Evolutionary conservation across 805 yeast species (phyloP).

Genomic region (Kluyveromyces dobzhanskii): DNA sequence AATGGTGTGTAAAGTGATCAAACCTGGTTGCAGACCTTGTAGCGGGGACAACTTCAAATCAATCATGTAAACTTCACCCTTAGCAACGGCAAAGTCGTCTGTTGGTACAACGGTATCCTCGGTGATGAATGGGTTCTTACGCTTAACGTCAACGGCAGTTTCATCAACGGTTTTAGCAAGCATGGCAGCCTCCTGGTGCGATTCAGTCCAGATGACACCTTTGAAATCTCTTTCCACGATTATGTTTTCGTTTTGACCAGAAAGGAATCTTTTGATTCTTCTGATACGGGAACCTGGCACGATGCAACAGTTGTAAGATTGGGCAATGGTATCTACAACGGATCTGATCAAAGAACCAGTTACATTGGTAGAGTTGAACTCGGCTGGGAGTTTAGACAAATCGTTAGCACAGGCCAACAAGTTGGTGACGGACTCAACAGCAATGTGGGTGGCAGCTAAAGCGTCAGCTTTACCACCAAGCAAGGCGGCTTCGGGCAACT

Average conservation of each 20-base stretch:
- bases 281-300: conserved; percentile 92
- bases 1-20: conserved; percentile 57
- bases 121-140: conserved; percentile 31
- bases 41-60: conserved; percentile 77
- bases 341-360: conserved; percentile 64
- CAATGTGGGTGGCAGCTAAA: conserved; percentile 78
- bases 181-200: conserved; percentile 55
- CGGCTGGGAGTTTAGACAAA: conserved; percentile 62
- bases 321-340: conserved; percentile 83
- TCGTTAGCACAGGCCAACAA: conserved; percentile 64
- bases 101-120: conserved; percentile 57
- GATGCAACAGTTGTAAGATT: conserved; percentile 69
- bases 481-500: conserved; percentile 65
- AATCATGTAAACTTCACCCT: conserved; percentile 82
- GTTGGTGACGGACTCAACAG: conserved; percentile 76
- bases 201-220: conserved; percentile 84
- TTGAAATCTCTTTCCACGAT: conserved; percentile 89
- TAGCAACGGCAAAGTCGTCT: conserved; percentile 59
- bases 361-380: conserved; percentile 29
- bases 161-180: conserved; percentile 16
- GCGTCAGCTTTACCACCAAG: conserved; percentile 86
- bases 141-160: conserved; percentile 35
- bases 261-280: conserved; percentile 84
- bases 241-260: conserved; percentile 90
- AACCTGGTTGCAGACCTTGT: conserved; percentile 45